phyloP scores from a whole-genome alignment of 208 protist species.

The Leishmania major region DNA sequence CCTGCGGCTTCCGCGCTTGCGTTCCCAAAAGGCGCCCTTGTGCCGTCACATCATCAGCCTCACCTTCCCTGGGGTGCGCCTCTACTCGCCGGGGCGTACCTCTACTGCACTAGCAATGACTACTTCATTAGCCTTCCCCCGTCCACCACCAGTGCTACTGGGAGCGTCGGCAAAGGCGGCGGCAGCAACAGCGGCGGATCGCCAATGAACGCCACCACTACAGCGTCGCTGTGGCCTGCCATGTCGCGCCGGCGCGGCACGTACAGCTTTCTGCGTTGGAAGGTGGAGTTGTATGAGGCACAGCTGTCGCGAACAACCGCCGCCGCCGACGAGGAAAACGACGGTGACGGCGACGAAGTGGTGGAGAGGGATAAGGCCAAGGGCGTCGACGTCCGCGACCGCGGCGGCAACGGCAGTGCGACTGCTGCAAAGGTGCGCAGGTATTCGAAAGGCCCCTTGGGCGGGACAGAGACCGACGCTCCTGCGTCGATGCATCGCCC shows the following conservation, averaged over 20 bases:
- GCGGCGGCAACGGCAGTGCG: not conserved
- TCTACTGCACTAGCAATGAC: slow-evolving; percentile 60
- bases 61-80: slow-evolving; percentile 66
- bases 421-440: not conserved
- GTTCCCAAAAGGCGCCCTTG: not conserved
- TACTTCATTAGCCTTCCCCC: slow-evolving; percentile 64
- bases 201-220: not conserved
- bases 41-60: not conserved
- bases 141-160: slow-evolving; percentile 11
- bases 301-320: slow-evolving; percentile 28
- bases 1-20: not conserved
- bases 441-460: slow-evolving; percentile 23
- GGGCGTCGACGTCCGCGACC: not conserved
- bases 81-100: slow-evolving; percentile 62
- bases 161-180: slow-evolving; percentile 3
- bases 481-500: not conserved
- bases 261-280: slow-evolving; percentile 82
- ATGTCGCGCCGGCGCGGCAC: slow-evolving; percentile 49
- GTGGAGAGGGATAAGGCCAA: not conserved
- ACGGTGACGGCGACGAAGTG: not conserved
- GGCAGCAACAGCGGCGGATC: not conserved
- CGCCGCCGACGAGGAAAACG: not conserved
- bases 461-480: not conserved
- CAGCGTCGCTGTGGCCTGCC: slow-evolving; percentile 23
- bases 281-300: slow-evolving; percentile 64